Base-by-base conservation (phyloP, 2,329 filamentous ascomycete genomes). In the Colletotrichum liaoningense region DNA sequence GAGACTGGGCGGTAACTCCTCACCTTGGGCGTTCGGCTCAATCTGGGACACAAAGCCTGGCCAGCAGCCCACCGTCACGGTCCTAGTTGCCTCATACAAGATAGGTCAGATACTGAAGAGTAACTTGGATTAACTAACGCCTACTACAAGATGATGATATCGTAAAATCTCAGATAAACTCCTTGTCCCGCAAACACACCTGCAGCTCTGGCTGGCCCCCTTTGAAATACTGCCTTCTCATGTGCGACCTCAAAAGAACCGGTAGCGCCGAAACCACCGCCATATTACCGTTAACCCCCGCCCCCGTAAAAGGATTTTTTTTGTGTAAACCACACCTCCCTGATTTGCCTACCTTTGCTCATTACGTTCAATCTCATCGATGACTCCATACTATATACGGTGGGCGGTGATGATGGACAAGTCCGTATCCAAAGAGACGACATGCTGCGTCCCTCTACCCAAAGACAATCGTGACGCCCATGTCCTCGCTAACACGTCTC, bases 381-480 rank as follows among this genome's bases (percentile, higher is more conserved):
- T 63, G 35, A n/a, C 52, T 38, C 28, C 28, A 9, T 33, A n/a
- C 26, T 35, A 35, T 62, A 4, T 28, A 65, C 33, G 42, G 14
- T n/a, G 5, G 26, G 14, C 22, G 24, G 19, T 24, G 22, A 30
- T 22, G 12, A 16, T 42, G 63, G 12, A 8, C 4, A 35, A 35
- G 33, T n/a, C 3, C 35, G 30, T 2, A 49, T 22, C 24, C n/a
- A 38, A 7, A 9, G 14, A 28, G 5, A n/a, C n/a, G 14, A 7
- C 11, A 5, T 11, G 14, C 30, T n/a, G n/a, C 42, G n/a, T 63
- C 35, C n/a, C 16, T 62, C 85, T 78, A 90, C 22, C 89, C 89
- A 83, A 91, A 90, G 35, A 91, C 88, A 77, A 91, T 87, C 62
- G 84, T 89, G 24, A 91, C 84, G 2, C 88, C 89, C 85, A 88